Percentiles rank a stretch among this genome's conserved stretches.
These are phyloP conservation scores for Monoraphidium neglectum DNA, from an alignment of 139 green algal genomes.

Conservation along the genomic window DNA sequence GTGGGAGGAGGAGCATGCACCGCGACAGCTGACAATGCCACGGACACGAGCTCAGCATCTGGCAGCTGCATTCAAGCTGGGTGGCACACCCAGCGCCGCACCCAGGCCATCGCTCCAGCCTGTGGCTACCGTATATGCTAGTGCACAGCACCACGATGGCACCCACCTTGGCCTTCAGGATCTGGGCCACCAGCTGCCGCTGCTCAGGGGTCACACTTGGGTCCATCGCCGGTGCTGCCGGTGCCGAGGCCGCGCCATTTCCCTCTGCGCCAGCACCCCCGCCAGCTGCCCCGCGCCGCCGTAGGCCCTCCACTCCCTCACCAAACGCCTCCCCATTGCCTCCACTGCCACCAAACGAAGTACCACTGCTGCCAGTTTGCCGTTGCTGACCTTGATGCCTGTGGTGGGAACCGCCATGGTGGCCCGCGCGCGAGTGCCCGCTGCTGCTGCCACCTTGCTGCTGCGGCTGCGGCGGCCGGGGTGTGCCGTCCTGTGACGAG, in stretches of 20 bases:
- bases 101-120: no score
- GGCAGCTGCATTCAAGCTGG: no score
- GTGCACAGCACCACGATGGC: no score
- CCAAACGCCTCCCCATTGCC: no score
- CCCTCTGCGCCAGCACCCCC: neutral
- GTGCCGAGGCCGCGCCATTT: neutral
- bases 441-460: neutral
- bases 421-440: neutral
- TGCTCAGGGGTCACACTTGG: constrained; percentile 46
- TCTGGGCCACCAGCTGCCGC: constrained; percentile 41
- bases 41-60: no score
- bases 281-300: neutral
- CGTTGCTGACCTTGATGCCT: neutral
- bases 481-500: no score
- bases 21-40: no score
- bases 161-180: constrained; percentile 35
- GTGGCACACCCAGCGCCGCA: no score
- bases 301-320: constrained; percentile 8
- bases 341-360: no score
- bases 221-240: constrained; percentile 5
- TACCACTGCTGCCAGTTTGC: constrained; percentile 1
- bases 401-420: neutral
- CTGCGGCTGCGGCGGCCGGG: constrained; percentile 10
- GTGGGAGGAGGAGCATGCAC: no score
- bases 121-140: no score